Evolutionary conservation across 169 alveolate genomes (phyloP), one percentile per base, ranked within the genome.

Genomic region (Cryptosporidium xiaoi): DNA sequence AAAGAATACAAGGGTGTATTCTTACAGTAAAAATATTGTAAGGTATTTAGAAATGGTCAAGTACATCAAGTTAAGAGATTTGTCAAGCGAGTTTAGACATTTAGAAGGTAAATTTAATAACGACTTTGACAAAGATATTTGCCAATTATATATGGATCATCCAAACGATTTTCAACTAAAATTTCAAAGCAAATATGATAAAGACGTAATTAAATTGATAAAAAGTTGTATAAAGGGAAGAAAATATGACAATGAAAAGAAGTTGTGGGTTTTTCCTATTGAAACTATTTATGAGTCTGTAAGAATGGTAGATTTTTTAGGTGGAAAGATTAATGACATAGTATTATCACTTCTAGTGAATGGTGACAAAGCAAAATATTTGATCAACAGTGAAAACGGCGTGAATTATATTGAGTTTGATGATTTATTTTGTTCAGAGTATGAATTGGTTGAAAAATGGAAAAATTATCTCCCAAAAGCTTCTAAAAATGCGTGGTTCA

Each of bases 281-380:
- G 87, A 77, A 36, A 46, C 77, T 16, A 8, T 77, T 44, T 77
- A 60, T 48, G 87, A 77, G 16, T 77, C 87, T 20, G 87, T 77
- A 8, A 34, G 24, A 5, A 40, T 77, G 4, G 71, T 77, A 3
- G 87, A 77, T 2, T 77, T 60, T 36, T 50, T 77, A 18, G 87
- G 87, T 36, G 87, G 87, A 34, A 27, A 33, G 20, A 77, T 77
- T 7, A 71, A 77, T 36, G 55, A 18, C 6, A n/a, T 18, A 2
- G 87, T 77, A 12, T 36, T 77, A 24, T 20, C 31, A n/a, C 50
- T 77, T 13, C 48, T 77, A 62, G 31, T 77, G 20, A 77, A 77
- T 44, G 71, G 87, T 33, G 58, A 62, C 36, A 5, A 62, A 7
- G 33, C 8, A 20, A 15, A 20, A 29, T 34, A 62, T 0, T 20